Evolutionary conservation across 768 basidiomycete genomes (phyloP).

Genomic region (Dictyophora rubrovolvata): DNA sequence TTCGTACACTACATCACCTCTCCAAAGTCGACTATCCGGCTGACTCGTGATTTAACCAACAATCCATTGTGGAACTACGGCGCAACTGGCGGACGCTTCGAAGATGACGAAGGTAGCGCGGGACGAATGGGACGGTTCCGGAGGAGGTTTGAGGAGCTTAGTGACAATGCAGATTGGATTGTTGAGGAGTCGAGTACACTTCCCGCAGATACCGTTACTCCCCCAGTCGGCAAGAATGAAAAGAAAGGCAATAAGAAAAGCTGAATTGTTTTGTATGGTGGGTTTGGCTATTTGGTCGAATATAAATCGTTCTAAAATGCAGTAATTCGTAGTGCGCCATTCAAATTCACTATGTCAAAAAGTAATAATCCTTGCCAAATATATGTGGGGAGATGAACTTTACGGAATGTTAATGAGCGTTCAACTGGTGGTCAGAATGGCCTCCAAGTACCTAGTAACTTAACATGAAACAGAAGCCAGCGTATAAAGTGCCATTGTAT

Average conservation of each 20-base stretch:
- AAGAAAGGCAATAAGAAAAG: background rate
- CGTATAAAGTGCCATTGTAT: no score
- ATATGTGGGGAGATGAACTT: no score
- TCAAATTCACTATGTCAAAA: no score
- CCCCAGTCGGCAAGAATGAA: background rate
- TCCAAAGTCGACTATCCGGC: slow-evolving; percentile 61
- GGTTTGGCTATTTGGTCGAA: no score
- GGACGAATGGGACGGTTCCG: slow-evolving; percentile 78
- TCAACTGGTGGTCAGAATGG: no score
- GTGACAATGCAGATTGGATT: slow-evolving; percentile 22
- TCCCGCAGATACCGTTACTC: background rate
- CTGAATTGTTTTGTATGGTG: no score
- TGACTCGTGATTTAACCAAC: slow-evolving; percentile 84
- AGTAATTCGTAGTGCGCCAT: no score
- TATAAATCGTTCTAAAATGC: no score
- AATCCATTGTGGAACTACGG: slow-evolving; percentile 80
- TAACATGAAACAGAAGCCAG: no score
- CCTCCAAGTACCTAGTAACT: no score
- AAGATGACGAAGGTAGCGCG: slow-evolving; percentile 60
- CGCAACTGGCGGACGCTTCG: slow-evolving; percentile 41
- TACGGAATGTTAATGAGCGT: no score
- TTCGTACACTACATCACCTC: slow-evolving; percentile 86
- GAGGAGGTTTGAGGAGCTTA: slow-evolving; percentile 48
- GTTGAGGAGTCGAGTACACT: slow-evolving; percentile 7
- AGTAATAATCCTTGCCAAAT: no score